phyloP scores from a whole-genome alignment of 176 grass and related monocot genomes.

The Cenchrus fungigraminus region DNA sequence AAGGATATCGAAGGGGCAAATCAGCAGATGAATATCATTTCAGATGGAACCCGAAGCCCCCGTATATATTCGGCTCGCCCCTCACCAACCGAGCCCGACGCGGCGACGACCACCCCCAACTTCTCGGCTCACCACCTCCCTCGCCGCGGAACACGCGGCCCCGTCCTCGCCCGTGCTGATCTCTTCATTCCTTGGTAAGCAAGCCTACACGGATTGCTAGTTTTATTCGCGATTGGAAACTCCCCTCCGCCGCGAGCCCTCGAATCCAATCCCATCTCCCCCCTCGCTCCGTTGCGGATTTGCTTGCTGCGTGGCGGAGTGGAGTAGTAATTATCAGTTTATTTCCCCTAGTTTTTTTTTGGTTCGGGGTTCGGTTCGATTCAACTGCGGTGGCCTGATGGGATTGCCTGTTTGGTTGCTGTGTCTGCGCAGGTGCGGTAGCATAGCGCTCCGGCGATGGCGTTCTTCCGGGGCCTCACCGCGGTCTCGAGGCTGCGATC shows the following conservation, averaged over 20 bases:
- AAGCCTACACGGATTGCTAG: background rate
- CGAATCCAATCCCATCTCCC: background rate
- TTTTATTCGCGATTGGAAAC: background rate
- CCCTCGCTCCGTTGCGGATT: constrained; percentile 12
- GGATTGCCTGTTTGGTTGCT: constrained; percentile 8
- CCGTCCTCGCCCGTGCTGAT: background rate
- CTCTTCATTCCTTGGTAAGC: constrained; percentile 33
- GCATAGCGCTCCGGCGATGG: constrained; percentile 56
- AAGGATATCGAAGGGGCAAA: background rate
- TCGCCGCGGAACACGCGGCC: constrained; percentile 30
- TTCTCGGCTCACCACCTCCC: constrained; percentile 11
- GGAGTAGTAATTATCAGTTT: background rate
- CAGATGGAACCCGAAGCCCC: background rate
- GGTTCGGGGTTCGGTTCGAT: background rate
- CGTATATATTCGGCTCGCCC: constrained; percentile 30
- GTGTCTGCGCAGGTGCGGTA: constrained; percentile 35
- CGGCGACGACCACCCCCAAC: background rate
- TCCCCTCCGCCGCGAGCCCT: background rate
- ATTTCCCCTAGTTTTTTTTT: background rate
- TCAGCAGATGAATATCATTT: background rate
- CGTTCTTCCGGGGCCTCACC: constrained; percentile 71
- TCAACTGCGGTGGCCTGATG: background rate
- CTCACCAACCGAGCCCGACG: constrained; percentile 27
- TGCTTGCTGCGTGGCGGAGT: background rate
- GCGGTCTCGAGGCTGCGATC: constrained; percentile 71